Evolutionary conservation across 2,329 filamentous ascomycete genomes (phyloP), one percentile per base, ranked within the genome.

Genomic region (Seiridium cupressi): DNA sequence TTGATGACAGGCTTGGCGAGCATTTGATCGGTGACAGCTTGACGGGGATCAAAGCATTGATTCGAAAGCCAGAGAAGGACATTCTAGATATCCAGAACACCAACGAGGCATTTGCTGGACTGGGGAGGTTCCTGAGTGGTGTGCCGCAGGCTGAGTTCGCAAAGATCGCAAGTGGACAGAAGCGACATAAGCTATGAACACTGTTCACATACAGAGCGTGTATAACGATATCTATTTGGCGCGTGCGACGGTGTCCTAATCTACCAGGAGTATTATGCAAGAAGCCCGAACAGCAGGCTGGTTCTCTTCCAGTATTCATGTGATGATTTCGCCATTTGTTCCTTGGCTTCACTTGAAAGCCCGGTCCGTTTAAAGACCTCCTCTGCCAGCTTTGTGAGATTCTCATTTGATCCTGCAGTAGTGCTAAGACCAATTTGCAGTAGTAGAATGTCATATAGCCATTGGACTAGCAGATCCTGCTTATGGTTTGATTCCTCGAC

Each of bases 141-240:
- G 81, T 93, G 48, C 95, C 95, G 26, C 93, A 97, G 80, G 84
- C 89, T 73, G 92, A 98, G 80, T 98, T 98, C 72, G 79, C 83
- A 69, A 93, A 91, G 81, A 79, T 98, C 72, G 92, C 92, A 1
- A 87, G 82, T 63, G 93, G 94, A 10, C 86, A 95, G 82, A 98
- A 97, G 86, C 92, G 89, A 73, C 95, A 99, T 78, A 98, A 98
- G 80, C 78, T 98, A 73, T 97, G 80, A 64, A 26, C 18, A 26
- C 18, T 26, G 18, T 26, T n/a, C 11, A 51, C 44, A 34, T n/a
- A 31, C 42, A 36, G 31, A 54, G 53, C 31, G 58, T 40, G 56
- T 59, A 53, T 26, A 26, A 26, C 18, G 51, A 47, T 51, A 57
- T 60, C 32, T 59, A 36, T 49, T 51, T 58, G 59, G 44, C 55